These are phyloP conservation scores for Pythium aquatile DNA, from an alignment of 352 stramenopile species.

Conservation along the genomic window DNA sequence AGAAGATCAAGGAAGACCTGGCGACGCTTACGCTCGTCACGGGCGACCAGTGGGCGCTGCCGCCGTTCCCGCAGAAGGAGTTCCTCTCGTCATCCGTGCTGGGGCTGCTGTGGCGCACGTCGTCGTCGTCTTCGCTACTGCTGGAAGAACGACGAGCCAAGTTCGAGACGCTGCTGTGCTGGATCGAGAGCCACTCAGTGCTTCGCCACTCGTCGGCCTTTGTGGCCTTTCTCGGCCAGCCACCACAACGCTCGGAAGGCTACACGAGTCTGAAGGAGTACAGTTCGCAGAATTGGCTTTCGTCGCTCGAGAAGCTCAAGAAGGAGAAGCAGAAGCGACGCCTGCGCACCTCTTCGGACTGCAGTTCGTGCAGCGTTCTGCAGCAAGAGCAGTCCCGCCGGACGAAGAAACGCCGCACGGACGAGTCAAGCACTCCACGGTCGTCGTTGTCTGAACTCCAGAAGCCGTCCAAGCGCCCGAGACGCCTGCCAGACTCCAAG, in stretches of 20 bases:
- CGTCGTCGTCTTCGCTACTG: slow-evolving; percentile 39
- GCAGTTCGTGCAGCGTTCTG: slow-evolving; percentile 23
- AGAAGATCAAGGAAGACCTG: slow-evolving; percentile 34
- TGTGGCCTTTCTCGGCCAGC: slow-evolving; percentile 52
- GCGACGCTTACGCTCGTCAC: slow-evolving; percentile 21
- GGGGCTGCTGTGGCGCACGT: slow-evolving; percentile 46
- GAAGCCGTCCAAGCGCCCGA: slow-evolving; percentile 19
- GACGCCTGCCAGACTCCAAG: slow-evolving; percentile 3
- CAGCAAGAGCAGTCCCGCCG: background rate
- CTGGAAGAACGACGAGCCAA: slow-evolving; percentile 50
- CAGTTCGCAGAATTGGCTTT: slow-evolving; percentile 61
- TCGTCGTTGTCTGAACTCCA: background rate
- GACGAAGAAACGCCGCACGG: slow-evolving; percentile 23
- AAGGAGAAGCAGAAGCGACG: slow-evolving; percentile 36
- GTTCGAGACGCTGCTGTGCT: slow-evolving; percentile 57
- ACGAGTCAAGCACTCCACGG: background rate
- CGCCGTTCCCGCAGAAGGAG: slow-evolving; percentile 59
- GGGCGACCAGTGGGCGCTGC: slow-evolving; percentile 21
- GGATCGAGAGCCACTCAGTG: slow-evolving; percentile 53
- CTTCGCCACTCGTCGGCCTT: slow-evolving; percentile 38
- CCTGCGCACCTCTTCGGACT: slow-evolving; percentile 36
- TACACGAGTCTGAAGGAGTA: slow-evolving; percentile 81
- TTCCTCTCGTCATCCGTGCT: slow-evolving; percentile 46
- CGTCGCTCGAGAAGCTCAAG: slow-evolving; percentile 55
- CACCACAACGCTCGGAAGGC: slow-evolving; percentile 52